These are phyloP conservation scores for Pseudogymnoascus sp. DNA, from an alignment of 2,329 filamentous ascomycete genomes.

Conservation along the genomic window DNA sequence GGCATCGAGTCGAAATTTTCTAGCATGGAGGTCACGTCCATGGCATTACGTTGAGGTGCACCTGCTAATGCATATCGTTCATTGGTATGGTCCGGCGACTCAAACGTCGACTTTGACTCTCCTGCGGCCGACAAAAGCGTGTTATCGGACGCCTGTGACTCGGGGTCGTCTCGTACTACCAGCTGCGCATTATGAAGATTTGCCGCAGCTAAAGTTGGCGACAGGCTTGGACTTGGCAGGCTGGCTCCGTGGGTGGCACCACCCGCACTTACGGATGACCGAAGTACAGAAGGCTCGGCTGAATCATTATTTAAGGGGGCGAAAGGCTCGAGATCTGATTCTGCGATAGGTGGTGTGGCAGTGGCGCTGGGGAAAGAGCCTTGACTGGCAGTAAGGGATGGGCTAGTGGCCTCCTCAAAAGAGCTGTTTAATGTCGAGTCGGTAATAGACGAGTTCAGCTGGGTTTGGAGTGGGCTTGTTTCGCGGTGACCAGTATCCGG, in stretches of 20 bases:
- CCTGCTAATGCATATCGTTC: slow-evolving; percentile 25
- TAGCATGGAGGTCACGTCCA: slow-evolving; percentile 79
- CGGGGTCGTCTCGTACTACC: slow-evolving; percentile 27
- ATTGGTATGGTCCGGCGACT: slow-evolving; percentile 20
- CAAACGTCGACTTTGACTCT: slow-evolving; percentile 22
- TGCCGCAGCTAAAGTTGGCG: slow-evolving; percentile 74
- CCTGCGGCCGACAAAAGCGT: slow-evolving; percentile 22
- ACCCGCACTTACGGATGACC: slow-evolving; percentile 15
- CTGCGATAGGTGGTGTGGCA: slow-evolving; percentile 68
- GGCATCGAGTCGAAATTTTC: slow-evolving; percentile 89
- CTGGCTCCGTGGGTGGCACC: slow-evolving; percentile 61
- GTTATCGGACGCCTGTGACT: background rate
- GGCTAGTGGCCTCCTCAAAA: slow-evolving; percentile 21
- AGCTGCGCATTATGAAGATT: slow-evolving; percentile 28
- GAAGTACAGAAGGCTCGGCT: slow-evolving; percentile 38
- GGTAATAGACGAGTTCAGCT: slow-evolving; percentile 36
- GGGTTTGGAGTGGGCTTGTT: slow-evolving; percentile 23
- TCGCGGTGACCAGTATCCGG: slow-evolving; percentile 36
- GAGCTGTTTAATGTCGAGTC: slow-evolving; percentile 35
- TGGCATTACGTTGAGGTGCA: slow-evolving; percentile 35
- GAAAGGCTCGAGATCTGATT: slow-evolving; percentile 59
- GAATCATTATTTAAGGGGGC: slow-evolving; percentile 43
- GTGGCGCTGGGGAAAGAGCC: slow-evolving; percentile 53
- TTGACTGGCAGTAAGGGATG: slow-evolving; percentile 27
- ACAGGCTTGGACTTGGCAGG: slow-evolving; percentile 87